Conservation (phyloP, 2,329 filamentous ascomycete genomes). For the Curvularia eragrostidis region DNA sequence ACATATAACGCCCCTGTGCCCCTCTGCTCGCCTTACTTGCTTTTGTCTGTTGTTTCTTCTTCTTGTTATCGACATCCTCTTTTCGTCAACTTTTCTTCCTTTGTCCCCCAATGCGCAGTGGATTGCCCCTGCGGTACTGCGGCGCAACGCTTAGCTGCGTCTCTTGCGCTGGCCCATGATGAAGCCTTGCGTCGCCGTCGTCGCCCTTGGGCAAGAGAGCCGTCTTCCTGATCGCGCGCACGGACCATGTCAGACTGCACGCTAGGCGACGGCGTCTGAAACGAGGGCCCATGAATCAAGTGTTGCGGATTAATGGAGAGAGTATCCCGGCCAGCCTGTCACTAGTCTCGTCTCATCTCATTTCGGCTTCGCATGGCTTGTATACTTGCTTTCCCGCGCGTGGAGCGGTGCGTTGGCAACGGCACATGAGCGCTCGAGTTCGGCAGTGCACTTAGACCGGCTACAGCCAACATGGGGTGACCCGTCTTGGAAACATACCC, state of each 20-base stretch:
- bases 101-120: not conserved
- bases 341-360: not conserved
- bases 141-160: not conserved
- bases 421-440: not conserved
- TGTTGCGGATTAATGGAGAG: not conserved
- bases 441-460: not conserved
- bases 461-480: not conserved
- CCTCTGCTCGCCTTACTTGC: not conserved
- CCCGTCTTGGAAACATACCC: not conserved
- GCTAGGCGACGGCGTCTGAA: conserved; percentile 1
- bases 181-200: too few species aligned
- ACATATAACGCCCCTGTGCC: not conserved
- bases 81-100: too few species aligned
- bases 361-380: not conserved
- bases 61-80: too few species aligned
- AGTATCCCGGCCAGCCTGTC: not conserved
- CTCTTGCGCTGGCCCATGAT: not conserved
- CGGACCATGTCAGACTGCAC: not conserved
- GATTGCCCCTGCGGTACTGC: not conserved
- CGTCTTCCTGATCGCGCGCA: not conserved
- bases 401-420: not conserved
- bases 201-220: not conserved
- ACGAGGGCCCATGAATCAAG: not conserved
- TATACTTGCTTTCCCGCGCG: not conserved
- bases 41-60: not conserved